Evolutionary conservation across 208 protist species (phyloP).

Genomic region (Acanthamoeba royreba): DNA sequence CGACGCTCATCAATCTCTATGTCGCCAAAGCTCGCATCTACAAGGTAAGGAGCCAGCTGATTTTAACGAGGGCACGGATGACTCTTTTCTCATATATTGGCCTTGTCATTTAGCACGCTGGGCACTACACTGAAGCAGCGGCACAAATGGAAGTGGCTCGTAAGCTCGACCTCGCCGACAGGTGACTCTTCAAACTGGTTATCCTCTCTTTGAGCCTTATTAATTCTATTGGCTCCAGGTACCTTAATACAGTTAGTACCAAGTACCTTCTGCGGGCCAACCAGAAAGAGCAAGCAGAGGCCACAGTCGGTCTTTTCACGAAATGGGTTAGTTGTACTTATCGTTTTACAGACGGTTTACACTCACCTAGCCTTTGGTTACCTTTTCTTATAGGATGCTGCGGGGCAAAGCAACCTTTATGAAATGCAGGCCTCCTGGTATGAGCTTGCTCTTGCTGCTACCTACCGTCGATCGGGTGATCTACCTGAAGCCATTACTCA

Average conservation of each 20-base stretch:
- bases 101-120: not conserved
- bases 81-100: not conserved
- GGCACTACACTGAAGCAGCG: not conserved
- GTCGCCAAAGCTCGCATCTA: not conserved
- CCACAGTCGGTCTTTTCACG: conserved; percentile 90
- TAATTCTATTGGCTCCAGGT: conserved; percentile 71
- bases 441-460: conserved; percentile 88
- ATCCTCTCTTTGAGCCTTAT: not conserved
- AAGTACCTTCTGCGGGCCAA: conserved; percentile 90
- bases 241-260: conserved; percentile 90
- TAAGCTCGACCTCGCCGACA: conserved; percentile 22
- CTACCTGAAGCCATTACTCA: conserved; percentile 89
- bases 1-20: conserved; percentile 39
- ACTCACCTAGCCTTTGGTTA: not conserved
- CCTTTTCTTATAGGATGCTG: conserved; percentile 35
- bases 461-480: conserved; percentile 83
- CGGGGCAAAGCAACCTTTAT: conserved; percentile 70
- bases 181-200: not conserved
- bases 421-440: conserved; percentile 97
- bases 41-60: too few relatives aligned
- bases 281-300: conserved; percentile 83
- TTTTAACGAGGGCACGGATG: too few relatives aligned
- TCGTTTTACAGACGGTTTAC: not conserved
- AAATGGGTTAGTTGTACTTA: conserved; percentile 51
- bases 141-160: not conserved